Evolutionary conservation across 2,329 filamentous ascomycete genomes (phyloP).

Genomic region (Penicillium sp.): DNA sequence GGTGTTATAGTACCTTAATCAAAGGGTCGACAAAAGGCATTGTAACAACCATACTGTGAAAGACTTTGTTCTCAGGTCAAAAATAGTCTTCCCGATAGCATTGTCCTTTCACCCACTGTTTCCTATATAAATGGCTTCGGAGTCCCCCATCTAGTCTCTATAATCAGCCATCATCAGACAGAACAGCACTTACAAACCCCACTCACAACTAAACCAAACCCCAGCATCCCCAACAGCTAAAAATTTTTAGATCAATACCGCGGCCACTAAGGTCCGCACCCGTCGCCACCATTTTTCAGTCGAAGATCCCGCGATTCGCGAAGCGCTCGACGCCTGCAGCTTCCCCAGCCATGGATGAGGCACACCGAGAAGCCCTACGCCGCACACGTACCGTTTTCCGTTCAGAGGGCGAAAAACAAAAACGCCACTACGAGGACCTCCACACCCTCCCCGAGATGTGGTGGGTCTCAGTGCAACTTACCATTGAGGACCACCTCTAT

Average conservation of each 20-base stretch:
- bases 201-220: background rate
- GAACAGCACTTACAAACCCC: background rate
- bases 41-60: background rate
- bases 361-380: background rate
- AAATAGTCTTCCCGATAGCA: background rate
- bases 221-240: background rate
- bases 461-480: background rate
- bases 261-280: too few relatives aligned
- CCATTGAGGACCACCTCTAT: background rate
- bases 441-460: background rate
- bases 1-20: too few relatives aligned
- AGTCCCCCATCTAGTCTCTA: background rate
- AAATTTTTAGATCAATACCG: background rate
- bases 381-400: background rate
- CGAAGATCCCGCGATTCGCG: too few relatives aligned
- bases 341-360: background rate
- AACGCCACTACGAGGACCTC: background rate
- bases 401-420: background rate
- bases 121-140: background rate
- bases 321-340: too few relatives aligned
- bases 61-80: background rate
- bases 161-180: background rate
- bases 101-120: background rate
- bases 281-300: background rate
- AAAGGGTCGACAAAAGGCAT: background rate